Conservation (phyloP, 2,329 filamentous ascomycete genomes). For the Ceratocystiopsis brevicomis region DNA sequence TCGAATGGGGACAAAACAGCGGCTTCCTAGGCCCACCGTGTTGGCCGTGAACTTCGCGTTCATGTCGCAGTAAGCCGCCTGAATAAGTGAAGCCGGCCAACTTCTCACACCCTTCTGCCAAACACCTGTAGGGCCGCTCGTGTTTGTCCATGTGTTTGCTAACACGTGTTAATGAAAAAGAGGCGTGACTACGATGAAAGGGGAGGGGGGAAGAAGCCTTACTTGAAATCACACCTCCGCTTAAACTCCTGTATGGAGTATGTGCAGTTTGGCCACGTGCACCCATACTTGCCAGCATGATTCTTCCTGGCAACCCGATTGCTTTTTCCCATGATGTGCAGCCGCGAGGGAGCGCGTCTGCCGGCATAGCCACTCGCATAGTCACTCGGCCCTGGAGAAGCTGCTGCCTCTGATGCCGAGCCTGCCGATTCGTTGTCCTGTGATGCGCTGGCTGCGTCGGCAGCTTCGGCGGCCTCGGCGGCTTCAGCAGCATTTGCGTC, state of each 20-base stretch:
- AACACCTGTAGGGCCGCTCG: constrained; percentile 79
- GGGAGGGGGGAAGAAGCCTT: constrained; percentile 22
- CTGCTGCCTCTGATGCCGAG: not conserved
- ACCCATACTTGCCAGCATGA: constrained; percentile 55
- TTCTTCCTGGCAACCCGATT: constrained; percentile 42
- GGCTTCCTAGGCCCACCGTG: constrained; percentile 76
- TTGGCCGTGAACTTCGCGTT: constrained; percentile 84
- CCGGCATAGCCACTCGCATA: too few species aligned
- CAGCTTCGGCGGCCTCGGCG: too few species aligned
- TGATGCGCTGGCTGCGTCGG: not conserved
- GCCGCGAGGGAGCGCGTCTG: constrained; percentile 15
- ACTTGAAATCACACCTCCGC: constrained; percentile 90
- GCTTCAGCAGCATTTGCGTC: too few species aligned
- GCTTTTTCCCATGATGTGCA: constrained; percentile 39
- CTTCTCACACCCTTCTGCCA: constrained; percentile 68
- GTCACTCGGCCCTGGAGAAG: not conserved
- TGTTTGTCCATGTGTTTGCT: constrained; percentile 99
- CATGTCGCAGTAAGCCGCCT: constrained; percentile 71
- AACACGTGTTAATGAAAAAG: not conserved
- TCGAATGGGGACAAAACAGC: constrained; percentile 65
- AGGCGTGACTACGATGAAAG: too few species aligned
- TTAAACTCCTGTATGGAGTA: constrained; percentile 48
- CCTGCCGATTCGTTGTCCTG: constrained; percentile 1
- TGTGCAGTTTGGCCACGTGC: constrained; percentile 50
- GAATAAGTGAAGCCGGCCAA: constrained; percentile 90